These are phyloP conservation scores for Nemophila menziesii DNA, from an alignment of 257 asterid species.

Conservation along the genomic window DNA sequence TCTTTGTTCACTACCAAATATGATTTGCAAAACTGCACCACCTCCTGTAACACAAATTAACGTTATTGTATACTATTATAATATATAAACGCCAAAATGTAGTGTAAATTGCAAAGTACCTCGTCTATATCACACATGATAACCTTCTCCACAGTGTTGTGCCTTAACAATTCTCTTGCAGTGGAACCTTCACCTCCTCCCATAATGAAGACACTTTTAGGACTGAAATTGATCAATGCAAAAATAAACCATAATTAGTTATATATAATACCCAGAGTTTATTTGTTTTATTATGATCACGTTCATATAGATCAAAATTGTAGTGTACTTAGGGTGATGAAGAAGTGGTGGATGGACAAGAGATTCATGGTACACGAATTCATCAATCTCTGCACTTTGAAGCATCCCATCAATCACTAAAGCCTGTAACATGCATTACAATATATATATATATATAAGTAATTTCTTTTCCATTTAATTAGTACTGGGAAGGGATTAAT, in stretches of 20 bases:
- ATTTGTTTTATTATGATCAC: not conserved
- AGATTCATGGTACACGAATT: constrained; percentile 87
- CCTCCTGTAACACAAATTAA: constrained; percentile 44
- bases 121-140: constrained; percentile 93
- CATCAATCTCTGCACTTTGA: constrained; percentile 94
- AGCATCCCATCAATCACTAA: constrained; percentile 92
- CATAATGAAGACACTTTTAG: constrained; percentile 71
- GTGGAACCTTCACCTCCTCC: constrained; percentile 99
- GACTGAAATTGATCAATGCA: constrained; percentile 27
- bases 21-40: constrained; percentile 78
- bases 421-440: too few species aligned
- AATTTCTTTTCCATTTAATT: too few species aligned
- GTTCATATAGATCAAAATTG: not conserved
- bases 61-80: not conserved
- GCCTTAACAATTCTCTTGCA: constrained; percentile 81
- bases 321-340: constrained; percentile 57
- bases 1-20: constrained; percentile 62
- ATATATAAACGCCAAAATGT: too few species aligned
- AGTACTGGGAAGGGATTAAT: too few species aligned
- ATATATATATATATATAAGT: too few species aligned
- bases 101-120: constrained; percentile 20
- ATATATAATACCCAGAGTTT: too few species aligned
- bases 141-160: constrained; percentile 61
- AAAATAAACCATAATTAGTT: too few species aligned
- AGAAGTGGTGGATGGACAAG: constrained; percentile 85